Base-by-base conservation (phyloP, 192 early-diverging fungal genomes). In the Umbelopsis ramanniana region DNA sequence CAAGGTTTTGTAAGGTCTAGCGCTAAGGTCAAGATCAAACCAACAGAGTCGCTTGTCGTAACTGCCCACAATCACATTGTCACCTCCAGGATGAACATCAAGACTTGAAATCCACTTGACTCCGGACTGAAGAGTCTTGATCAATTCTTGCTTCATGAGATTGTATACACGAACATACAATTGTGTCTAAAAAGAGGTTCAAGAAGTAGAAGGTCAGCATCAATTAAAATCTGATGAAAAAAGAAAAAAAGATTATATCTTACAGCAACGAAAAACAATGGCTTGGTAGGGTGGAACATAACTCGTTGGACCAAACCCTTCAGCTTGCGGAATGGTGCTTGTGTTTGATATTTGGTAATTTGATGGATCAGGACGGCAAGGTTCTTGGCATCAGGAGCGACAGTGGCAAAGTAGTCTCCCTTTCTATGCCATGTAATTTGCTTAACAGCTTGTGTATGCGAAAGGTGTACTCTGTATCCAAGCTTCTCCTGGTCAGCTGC, bases 31-130 rank as follows among this genome's bases (percentile, higher is more conserved):
- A 77, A 97, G 82, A 80, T 99, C 98, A 73, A 97, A 99, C 98
- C 98, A 99, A 70, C 92, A 91, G 33, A 98, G 86, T 60, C 92
- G 91, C 79, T 94, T 96, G 74, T 99, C 98, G 73, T 95, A 99
- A 21, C 90, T 94, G 45, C 98, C 98, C 68, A 97, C 88, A 66
- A 99, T 92, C 63, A 99, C 80, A 82, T 99, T 96, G 75, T 99
- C 97, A 66, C 96, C 97, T 71, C 84, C 87, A 35, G 98, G 95
- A 78, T 99, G 98, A 50, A 98, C 78, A 76, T 96, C 96, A 74
- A 99, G 81, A 74, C 89, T 92, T 19, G 98, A 98, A 52, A 99
- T 95, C 98, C 96, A 98, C 79, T 95, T 93, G 69, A 90, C 90
- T 21, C 92, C 90, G 1, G 96, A 86, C 70, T 86, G 81, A 68